Conservation (phyloP, 2,329 filamentous ascomycete genomes). For the Sporothrix pseudoabietina region DNA sequence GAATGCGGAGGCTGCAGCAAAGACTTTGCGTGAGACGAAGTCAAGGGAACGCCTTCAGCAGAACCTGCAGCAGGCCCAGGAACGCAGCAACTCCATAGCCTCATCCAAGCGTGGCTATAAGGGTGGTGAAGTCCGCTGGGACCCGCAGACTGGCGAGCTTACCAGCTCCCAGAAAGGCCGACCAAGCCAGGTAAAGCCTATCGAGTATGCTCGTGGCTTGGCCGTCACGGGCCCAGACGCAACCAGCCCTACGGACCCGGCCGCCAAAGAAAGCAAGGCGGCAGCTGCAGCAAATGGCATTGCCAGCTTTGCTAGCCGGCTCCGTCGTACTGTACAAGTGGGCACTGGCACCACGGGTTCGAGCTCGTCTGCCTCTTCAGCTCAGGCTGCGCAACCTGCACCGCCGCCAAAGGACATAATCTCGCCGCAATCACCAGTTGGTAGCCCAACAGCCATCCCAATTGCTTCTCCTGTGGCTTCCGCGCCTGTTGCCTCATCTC, state of each 20-base stretch:
- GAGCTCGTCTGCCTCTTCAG: background rate
- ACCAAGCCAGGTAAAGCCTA: slow-evolving; percentile 59
- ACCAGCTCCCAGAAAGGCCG: slow-evolving; percentile 59
- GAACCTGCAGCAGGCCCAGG: slow-evolving; percentile 35
- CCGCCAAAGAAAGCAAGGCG: background rate
- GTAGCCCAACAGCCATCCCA: background rate
- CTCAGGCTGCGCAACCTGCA: background rate
- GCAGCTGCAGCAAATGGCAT: slow-evolving; percentile 38
- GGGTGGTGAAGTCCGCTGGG: slow-evolving; percentile 57
- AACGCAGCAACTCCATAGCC: slow-evolving; percentile 32
- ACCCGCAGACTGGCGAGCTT: slow-evolving; percentile 67
- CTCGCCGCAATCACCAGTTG: background rate
- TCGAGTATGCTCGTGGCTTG: slow-evolving; percentile 49
- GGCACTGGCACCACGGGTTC: slow-evolving; percentile 38
- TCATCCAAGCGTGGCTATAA: slow-evolving; percentile 36
- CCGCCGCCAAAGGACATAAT: background rate
- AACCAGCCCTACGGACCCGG: slow-evolving; percentile 18
- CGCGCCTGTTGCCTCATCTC: background rate
- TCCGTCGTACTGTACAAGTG: slow-evolving; percentile 45
- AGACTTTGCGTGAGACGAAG: slow-evolving; percentile 46
- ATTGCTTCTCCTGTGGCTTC: background rate
- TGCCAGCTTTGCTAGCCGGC: slow-evolving; percentile 49
- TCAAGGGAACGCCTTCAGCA: slow-evolving; percentile 43
- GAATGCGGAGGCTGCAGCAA: slow-evolving; percentile 46
- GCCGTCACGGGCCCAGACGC: slow-evolving; percentile 34